Percentiles rank a stretch among this genome's conserved stretches.
These are phyloP conservation scores for Zea luxurians DNA, from an alignment of 176 grass and related monocot genomes.

Conservation along the genomic window DNA sequence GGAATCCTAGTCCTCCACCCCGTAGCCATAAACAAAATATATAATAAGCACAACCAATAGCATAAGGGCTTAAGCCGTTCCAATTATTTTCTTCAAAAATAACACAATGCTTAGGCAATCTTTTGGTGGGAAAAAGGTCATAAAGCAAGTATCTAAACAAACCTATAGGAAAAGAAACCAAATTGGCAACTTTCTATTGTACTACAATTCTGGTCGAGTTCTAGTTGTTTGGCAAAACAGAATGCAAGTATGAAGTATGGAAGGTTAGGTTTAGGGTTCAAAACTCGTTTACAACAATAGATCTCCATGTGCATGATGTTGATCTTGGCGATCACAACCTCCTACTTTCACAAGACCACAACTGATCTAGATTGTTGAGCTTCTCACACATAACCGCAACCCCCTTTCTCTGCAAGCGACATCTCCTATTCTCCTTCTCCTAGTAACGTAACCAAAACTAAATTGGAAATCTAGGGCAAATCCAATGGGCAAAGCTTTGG, in stretches of 20 bases:
- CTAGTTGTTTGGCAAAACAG: background rate
- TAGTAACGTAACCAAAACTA: slow-evolving; percentile 1
- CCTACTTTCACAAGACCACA: slow-evolving; percentile 28
- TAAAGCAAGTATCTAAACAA: background rate
- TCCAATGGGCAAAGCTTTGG: background rate
- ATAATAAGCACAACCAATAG: too few species aligned
- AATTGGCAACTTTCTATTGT: background rate
- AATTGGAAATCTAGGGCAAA: background rate
- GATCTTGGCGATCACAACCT: slow-evolving; percentile 24
- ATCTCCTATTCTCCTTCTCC: slow-evolving; percentile 7
- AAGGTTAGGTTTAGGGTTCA: slow-evolving; percentile 9
- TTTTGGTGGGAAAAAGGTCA: background rate
- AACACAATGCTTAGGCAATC: background rate
- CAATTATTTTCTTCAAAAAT: too few species aligned
- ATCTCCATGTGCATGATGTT: slow-evolving; percentile 45
- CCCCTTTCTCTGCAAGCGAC: background rate
- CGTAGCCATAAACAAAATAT: too few species aligned
- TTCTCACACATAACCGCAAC: slow-evolving; percentile 22
- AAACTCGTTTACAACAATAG: slow-evolving; percentile 34
- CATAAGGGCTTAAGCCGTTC: too few species aligned
- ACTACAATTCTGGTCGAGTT: background rate
- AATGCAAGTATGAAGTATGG: background rate
- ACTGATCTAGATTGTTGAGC: slow-evolving; percentile 36
- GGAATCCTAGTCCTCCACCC: background rate
- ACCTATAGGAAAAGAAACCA: background rate